Percentiles rank a stretch among this genome's conserved stretches.
Conservation (phyloP, 176 grass and related monocot genomes). For the Aechmea fasciata region DNA sequence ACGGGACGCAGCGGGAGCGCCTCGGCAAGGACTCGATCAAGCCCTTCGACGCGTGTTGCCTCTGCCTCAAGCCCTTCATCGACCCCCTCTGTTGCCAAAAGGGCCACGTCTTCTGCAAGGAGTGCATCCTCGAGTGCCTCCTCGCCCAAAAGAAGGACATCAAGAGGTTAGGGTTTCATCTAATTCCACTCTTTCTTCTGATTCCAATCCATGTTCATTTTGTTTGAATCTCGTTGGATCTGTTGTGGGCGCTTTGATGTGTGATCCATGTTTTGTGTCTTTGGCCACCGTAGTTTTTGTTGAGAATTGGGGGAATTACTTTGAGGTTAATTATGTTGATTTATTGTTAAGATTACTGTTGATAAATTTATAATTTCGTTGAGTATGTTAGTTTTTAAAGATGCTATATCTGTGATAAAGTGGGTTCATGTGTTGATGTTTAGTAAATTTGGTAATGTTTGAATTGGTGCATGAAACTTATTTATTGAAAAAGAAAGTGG, state of each 20-base stretch:
- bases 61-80: constrained; percentile 89
- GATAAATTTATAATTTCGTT: too few species aligned
- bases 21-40: constrained; percentile 99
- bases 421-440: too few species aligned
- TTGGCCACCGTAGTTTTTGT: too few species aligned
- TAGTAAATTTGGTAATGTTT: too few species aligned
- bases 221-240: background rate
- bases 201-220: background rate
- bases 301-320: too few species aligned
- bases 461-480: too few species aligned
- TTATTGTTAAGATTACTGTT: too few species aligned
- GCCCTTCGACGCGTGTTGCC: constrained; percentile 95
- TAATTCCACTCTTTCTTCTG: background rate
- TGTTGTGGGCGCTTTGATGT: too few species aligned
- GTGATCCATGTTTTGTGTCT: too few species aligned
- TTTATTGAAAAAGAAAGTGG: too few species aligned
- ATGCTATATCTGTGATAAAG: too few species aligned
- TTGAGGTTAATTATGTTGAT: too few species aligned
- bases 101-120: constrained; percentile 94
- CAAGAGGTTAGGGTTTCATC: constrained; percentile 42
- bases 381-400: background rate
- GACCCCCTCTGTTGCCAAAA: constrained; percentile 85
- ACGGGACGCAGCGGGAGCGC: constrained; percentile 96
- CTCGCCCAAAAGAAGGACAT: constrained; percentile 97
- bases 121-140: constrained; percentile 97